Evolutionary conservation across 441 rosid species (phyloP).

Genomic region (Croton laevigatus): DNA sequence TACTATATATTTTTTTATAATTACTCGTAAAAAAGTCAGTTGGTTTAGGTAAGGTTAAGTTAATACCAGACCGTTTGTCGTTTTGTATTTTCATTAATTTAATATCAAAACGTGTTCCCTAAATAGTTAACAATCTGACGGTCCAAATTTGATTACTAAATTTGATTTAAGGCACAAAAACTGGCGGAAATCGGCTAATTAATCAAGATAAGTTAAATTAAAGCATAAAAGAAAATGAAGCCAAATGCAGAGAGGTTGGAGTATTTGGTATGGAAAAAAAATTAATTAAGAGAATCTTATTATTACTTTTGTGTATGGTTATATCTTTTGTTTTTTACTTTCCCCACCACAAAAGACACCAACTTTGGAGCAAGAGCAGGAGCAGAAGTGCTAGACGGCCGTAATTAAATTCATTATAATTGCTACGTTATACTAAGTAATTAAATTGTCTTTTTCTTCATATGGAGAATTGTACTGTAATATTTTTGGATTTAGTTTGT

Average conservation of each 20-base stretch:
- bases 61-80: conserved; percentile 38
- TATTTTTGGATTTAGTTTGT: neutral
- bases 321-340: neutral
- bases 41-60: conserved; percentile 47
- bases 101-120: neutral
- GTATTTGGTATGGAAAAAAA: conserved; percentile 6
- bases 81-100: conserved; percentile 15
- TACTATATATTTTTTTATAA: conserved; percentile 17
- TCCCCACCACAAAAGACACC: conserved; percentile 20
- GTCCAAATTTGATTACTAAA: neutral
- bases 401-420: neutral
- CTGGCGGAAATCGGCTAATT: neutral
- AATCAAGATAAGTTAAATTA: neutral
- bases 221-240: conserved; percentile 10
- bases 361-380: conserved; percentile 22
- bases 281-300: conserved; percentile 22
- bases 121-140: conserved; percentile 9
- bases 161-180: neutral
- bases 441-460: neutral
- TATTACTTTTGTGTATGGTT: conserved; percentile 6
- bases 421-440: too few species aligned
- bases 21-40: conserved; percentile 23
- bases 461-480: neutral
- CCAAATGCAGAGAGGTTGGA: conserved; percentile 26
- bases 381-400: conserved; percentile 14